Conservation (phyloP, 106 monocot species). For the Acorus gramineus region DNA sequence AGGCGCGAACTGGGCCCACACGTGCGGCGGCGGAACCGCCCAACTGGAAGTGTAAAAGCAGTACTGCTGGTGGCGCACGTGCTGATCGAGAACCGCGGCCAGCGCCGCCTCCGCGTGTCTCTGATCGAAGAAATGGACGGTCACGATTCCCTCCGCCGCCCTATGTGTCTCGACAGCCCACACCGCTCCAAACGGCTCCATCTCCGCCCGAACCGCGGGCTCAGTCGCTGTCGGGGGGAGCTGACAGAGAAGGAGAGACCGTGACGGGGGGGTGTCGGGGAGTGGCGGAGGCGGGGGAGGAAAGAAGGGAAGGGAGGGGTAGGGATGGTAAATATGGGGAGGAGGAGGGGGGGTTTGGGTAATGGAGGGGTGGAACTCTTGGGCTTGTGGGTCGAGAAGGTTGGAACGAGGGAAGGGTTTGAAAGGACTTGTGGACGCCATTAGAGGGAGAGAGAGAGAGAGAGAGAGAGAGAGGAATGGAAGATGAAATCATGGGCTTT, state of each 20-base stretch:
- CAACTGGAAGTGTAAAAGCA: constrained; percentile 10
- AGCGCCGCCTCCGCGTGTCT: constrained; percentile 57
- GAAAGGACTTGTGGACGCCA: too few species aligned
- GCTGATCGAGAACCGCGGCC: constrained; percentile 54
- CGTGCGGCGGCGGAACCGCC: not conserved
- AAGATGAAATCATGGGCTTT: too few species aligned
- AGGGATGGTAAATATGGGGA: too few species aligned
- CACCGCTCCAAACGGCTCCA: constrained; percentile 71
- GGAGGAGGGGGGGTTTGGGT: too few species aligned
- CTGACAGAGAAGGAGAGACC: constrained; percentile 55
- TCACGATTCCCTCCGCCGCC: constrained; percentile 34
- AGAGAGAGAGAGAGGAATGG: too few species aligned
- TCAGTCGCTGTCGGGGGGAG: constrained; percentile 44
- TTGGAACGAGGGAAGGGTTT: too few species aligned
- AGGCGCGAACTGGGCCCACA: constrained; percentile 78
- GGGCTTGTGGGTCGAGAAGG: too few species aligned
- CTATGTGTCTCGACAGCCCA: constrained; percentile 41
- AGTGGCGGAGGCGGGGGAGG: too few species aligned
- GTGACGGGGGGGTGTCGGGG: constrained; percentile 5
- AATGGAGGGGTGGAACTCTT: too few species aligned
- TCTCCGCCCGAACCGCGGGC: constrained; percentile 19
- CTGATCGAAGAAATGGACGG: constrained; percentile 76
- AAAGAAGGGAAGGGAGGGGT: too few species aligned
- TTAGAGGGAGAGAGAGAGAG: too few species aligned
- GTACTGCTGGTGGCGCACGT: constrained; percentile 49